phyloP scores from a whole-genome alignment of 2,329 filamentous ascomycete species.

The Pyrenophora graminea region DNA sequence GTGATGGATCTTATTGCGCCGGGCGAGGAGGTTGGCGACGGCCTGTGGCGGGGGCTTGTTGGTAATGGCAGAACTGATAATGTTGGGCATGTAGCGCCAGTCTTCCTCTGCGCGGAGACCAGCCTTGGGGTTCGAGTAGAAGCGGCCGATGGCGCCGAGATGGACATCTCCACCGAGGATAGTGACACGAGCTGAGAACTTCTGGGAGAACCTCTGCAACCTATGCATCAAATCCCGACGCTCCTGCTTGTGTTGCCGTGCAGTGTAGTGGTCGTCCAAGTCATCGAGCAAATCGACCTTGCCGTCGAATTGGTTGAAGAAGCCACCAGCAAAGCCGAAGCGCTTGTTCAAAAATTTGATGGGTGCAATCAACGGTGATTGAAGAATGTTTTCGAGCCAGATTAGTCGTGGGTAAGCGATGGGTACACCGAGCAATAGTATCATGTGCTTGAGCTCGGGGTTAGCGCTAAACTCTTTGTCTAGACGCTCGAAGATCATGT shows the following conservation, averaged over 20 bases:
- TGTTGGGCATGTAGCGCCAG: constrained; percentile 66
- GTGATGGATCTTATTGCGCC: constrained; percentile 68
- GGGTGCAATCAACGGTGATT: constrained; percentile 82
- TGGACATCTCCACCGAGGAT: constrained; percentile 69
- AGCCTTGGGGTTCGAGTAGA: constrained; percentile 64
- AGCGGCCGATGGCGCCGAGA: constrained; percentile 65
- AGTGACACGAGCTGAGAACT: constrained; percentile 61
- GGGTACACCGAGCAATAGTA: constrained; percentile 70
- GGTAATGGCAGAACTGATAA: constrained; percentile 68
- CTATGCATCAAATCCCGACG: constrained; percentile 72
- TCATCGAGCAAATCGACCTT: constrained; percentile 68
- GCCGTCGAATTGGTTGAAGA: constrained; percentile 95
- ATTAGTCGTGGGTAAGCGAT: constrained; percentile 76
- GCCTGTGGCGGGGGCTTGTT: constrained; percentile 69
- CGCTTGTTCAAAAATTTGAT: constrained; percentile 88
- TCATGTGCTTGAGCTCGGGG: constrained; percentile 64
- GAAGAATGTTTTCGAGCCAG: constrained; percentile 94
- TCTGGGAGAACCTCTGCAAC: constrained; percentile 62
- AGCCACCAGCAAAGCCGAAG: constrained; percentile 80
- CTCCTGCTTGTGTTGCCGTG: constrained; percentile 87
- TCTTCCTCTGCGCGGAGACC: constrained; percentile 60
- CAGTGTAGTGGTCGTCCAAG: constrained; percentile 78
- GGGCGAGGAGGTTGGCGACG: constrained; percentile 66
- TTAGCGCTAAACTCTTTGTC: constrained; percentile 57
- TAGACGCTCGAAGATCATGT: constrained; percentile 62